phyloP scores from a whole-genome alignment of 345 rosid genomes.

The Moricandia moricandioides region DNA sequence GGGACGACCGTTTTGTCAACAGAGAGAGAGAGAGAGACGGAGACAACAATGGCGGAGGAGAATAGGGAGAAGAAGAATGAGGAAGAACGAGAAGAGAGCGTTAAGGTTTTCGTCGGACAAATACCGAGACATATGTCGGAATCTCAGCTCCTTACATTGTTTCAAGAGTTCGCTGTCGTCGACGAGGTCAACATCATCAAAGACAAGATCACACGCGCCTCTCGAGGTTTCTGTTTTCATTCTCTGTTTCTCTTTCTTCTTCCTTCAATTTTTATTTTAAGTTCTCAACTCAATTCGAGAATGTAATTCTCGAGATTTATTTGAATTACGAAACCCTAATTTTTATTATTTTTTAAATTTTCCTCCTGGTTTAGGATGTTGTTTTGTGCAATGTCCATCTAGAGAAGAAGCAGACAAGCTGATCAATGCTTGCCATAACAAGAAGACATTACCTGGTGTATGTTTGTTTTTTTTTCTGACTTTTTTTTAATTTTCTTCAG shows the following conservation, averaged over 20 bases:
- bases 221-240: constrained; percentile 58
- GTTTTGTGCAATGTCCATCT: constrained; percentile 88
- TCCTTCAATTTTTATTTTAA: not conserved
- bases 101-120: constrained; percentile 97
- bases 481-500: not conserved
- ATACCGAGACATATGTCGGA: constrained; percentile 94
- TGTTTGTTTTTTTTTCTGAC: constrained; percentile 31
- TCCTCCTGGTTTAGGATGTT: constrained; percentile 55
- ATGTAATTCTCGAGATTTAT: not conserved
- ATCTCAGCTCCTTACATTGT: constrained; percentile 78
- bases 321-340: constrained; percentile 45
- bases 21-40: constrained; percentile 25
- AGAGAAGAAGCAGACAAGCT: constrained; percentile 95
- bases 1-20: constrained; percentile 1
- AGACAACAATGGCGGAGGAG: constrained; percentile 67
- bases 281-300: not conserved
- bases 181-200: constrained; percentile 98
- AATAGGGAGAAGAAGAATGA: constrained; percentile 33
- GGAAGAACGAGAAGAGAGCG: constrained; percentile 64
- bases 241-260: not conserved
- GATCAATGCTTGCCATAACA: constrained; percentile 78
- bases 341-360: not conserved
- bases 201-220: constrained; percentile 80
- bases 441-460: constrained; percentile 94
- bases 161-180: constrained; percentile 72